Evolutionary conservation across 2,329 filamentous ascomycete genomes (phyloP), one percentile per base, ranked within the genome.

Genomic region (Apiospora kogelbergensis): DNA sequence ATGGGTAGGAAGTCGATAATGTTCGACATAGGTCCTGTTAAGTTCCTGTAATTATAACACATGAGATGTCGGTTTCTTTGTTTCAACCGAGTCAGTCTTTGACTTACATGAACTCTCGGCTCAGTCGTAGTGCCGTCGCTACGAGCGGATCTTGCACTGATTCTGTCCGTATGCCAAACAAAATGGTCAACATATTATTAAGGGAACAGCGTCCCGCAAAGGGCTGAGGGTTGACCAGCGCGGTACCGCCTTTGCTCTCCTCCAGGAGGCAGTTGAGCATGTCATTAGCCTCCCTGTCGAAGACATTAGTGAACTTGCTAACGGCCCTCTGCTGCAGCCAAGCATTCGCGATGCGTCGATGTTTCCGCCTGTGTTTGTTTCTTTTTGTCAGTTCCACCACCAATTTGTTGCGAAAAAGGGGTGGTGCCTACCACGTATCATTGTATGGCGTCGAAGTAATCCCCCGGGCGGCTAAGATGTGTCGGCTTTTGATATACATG

Each of bases 401-500:
- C 22, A 4, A 13, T 48, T n/a, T 11, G 11, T 26, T 26, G 11
- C 24, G 46, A 26, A 26, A 24, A 48, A 3, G 46, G 22, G 46
- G 22, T 33, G n/a, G 13, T 24, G 20, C 11, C 24, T 11, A 65
- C 60, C 69, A 71, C 6, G 45, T 63, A 57, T 65, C 68, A 42
- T 69, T 68, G 26, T 71, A 69, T 11, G 68, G 68, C 4, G 70
- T 71, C 6, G 68, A 46, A 22, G 70, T 71, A 24, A 71, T 68
- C 6, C 70, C 70, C 6, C 70, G 68, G 24, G 66, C 70, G n/a
- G 48, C 48, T 5, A 71, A 69, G 9, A 71, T 60, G 17, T 63
- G 66, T n/a, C 66, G 68, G 41, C 70, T 69, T 53, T 71, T 69
- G 66, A 71, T 68, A 45, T 69, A 71, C 70, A 71, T 71, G 22